Evolutionary conservation across 139 green algal genomes (phyloP).

Genomic region (Micractinium conductrix): DNA sequence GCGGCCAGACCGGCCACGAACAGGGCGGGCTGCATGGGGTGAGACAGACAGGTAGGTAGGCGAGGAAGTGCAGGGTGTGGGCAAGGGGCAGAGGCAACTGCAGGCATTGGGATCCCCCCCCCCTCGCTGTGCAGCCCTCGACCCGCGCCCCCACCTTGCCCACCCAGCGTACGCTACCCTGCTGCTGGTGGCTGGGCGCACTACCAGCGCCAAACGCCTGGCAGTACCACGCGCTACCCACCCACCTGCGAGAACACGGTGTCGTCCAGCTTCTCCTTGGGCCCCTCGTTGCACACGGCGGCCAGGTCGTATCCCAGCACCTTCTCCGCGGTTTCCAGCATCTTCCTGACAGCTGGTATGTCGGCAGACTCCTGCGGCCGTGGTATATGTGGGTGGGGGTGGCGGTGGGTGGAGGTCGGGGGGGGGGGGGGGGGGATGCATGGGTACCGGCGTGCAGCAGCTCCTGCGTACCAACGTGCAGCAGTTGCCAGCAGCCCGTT

Average conservation of each 20-base stretch:
- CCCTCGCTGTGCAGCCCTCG: too few species aligned
- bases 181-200: too few species aligned
- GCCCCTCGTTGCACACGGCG: slow-evolving; percentile 71
- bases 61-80: too few species aligned
- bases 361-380: slow-evolving; percentile 54
- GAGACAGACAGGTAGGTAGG: not conserved
- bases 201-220: not conserved
- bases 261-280: slow-evolving; percentile 88
- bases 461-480: too few species aligned
- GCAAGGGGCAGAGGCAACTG: not conserved
- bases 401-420: not conserved
- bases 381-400: not conserved
- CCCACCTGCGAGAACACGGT: slow-evolving; percentile 69
- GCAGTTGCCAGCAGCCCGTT: not conserved
- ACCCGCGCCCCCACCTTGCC: too few species aligned
- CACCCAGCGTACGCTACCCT: too few species aligned
- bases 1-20: slow-evolving; percentile 91
- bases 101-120: too few species aligned
- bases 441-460: not conserved
- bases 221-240: not conserved
- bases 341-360: slow-evolving; percentile 78
- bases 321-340: slow-evolving; percentile 79
- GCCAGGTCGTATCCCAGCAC: slow-evolving; percentile 93
- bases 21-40: slow-evolving; percentile 77
- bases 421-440: not conserved